Evolutionary conservation across 1,139 yeast genomes (phyloP), one percentile per base, ranked within the genome.

Genomic region (Tardiomyces blankii): DNA sequence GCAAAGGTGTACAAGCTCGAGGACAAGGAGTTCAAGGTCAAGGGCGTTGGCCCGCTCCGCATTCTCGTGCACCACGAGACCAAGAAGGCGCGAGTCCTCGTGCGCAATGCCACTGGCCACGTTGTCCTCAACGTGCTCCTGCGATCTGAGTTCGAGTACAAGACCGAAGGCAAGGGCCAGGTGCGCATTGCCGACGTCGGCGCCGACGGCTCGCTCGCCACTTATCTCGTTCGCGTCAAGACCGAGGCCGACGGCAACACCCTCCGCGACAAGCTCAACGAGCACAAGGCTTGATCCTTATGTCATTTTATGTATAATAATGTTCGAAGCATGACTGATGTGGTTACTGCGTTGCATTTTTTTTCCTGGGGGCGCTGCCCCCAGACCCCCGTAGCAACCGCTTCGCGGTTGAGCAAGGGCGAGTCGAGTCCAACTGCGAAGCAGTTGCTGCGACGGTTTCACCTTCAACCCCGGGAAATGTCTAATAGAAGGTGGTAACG

Each of bases 91-190:
- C 78, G 98, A 59, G 67, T 86, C 13, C 67, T 91, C 40, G 73
- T 91, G 23, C 78, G 97, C 57, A 97, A 89, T 49, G 96, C 96
- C 38, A 79, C 89, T 40, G 83, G 84, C 42, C 73, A 93, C 54
- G 80, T 88, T n/a, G 63, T 91, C 40, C 68, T 91, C 50, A 91
- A 91, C 62, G 69, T 80, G 18, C 65, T 84, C 9, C 72, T 47
- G 69, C 73, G 58, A 72, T 72, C 50, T 64, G 84, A 56, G 69
- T 69, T 40, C 79, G 82, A 61, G 66, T 76, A 49, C 66, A 74
- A 54, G 7, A 63, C 60, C 25, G 51, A 48, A 11, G 64, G 61
- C 27, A 62, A 63, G 46, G 55, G 58, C 38, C 58, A 59, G 23
- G 79, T 83, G 4, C 72, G 80, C 54, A 67, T 83, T 32, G 81